A percentile compares a stretch with the other conserved stretches of the same genome.
Conservation (phyloP, 768 basidiomycete genomes). For the Sporobolomyces roseus region DNA sequence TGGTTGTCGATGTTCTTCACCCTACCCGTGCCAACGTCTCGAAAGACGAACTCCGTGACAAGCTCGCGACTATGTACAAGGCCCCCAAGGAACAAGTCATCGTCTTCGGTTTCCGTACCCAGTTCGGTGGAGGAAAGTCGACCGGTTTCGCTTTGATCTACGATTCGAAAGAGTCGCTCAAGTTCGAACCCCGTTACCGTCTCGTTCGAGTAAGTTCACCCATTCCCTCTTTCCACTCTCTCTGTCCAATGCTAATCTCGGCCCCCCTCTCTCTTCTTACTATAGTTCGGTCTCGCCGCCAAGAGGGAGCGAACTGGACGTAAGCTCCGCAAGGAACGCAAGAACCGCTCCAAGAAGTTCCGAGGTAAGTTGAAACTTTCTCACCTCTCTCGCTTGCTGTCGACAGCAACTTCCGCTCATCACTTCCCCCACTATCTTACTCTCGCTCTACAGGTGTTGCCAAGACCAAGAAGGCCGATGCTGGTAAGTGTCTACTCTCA, state of each 20-base stretch:
- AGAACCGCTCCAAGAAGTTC: constrained; percentile 99
- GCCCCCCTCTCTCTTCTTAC: neutral
- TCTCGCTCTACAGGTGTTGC: no score
- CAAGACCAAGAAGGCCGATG: no score
- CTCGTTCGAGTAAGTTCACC: constrained; percentile 76
- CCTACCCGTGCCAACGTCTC: constrained; percentile 93
- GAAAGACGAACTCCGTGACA: constrained; percentile 83
- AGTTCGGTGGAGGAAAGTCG: constrained; percentile 96
- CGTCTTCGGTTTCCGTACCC: constrained; percentile 88
- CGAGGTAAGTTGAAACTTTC: constrained; percentile 89
- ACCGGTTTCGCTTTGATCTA: constrained; percentile 98
- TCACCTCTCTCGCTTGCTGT: no score
- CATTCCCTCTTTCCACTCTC: neutral
- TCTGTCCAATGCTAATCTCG: neutral
- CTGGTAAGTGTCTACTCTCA: no score
- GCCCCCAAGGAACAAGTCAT: constrained; percentile 83
- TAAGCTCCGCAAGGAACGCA: constrained; percentile 98
- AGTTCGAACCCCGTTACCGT: constrained; percentile 95
- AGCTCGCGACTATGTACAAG: constrained; percentile 90
- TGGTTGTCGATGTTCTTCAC: constrained; percentile 82
- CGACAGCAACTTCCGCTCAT: no score
- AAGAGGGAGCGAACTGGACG: constrained; percentile 90
- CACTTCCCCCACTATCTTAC: no score
- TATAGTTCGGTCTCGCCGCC: constrained; percentile 51
- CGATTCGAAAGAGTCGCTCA: constrained; percentile 86